Base-by-base conservation (phyloP, 345 rosid species). In the Salix koriyanagi region DNA sequence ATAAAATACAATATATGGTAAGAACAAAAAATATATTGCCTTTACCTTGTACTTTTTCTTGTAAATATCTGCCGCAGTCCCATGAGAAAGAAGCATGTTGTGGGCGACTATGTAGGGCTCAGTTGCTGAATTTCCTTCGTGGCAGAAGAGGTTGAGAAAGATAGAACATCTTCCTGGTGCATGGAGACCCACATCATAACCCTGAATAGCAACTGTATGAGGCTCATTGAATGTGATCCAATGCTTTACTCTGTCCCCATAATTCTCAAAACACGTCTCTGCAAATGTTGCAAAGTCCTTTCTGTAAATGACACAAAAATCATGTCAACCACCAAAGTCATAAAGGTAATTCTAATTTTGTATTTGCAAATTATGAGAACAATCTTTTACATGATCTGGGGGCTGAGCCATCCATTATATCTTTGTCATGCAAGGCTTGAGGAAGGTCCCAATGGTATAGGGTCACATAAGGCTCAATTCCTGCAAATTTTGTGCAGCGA, bases 381-480 rank as follows among this genome's bases (percentile, higher is more conserved):
- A 62, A 2, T 39, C 34, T 71, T n/a, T 83, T 86, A 96, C 99
- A 91, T 88, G 77, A 96, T 93, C 70, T 80, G 87, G 11, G 85
- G 88, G 60, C 82, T 82, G 18, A 96, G 90, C 99, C 98, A 96
- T 76, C 98, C 99, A 2, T 82, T 87, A 84, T 96, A 96, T 72
- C 75, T 81, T 67, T 25, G 25, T 96, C 94, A 26, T 87, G 82
- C 74, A 96, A 87, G 64, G 97, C 92, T 46, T 89, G 99, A 73
- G 99, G 99, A 83, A 96, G 97, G 83, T 96, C 99, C 99, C 99
- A 96, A 44, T 96, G 99, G 84, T 89, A 96, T 62, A 96, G 65
- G 0, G 98, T 93, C 77, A 93, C 97, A 71, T 91, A 93, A 5
- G 99, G 99, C 80, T 89, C 84, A 73, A 96, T 90, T 74, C 99